These are phyloP conservation scores for Aspergillus cejpii DNA, from an alignment of 2,329 filamentous ascomycete genomes.

Conservation along the genomic window DNA sequence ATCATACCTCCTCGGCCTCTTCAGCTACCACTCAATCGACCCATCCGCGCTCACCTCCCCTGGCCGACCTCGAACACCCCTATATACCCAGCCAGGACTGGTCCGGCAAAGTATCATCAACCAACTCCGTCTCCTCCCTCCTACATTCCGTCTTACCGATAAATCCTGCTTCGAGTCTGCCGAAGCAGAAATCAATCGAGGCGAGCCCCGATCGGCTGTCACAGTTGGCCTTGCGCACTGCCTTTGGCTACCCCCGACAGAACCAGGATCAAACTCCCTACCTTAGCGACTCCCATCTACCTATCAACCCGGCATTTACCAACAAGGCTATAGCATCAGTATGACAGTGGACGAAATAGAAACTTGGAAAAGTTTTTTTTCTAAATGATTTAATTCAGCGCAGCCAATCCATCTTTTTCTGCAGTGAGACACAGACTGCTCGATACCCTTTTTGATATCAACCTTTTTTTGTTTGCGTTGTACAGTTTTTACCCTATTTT, in stretches of 20 bases:
- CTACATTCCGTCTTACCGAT: conserved; percentile 30
- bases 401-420: background rate
- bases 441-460: conserved; percentile 26
- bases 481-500: conserved; percentile 12
- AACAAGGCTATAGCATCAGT: conserved; percentile 9
- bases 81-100: conserved; percentile 12
- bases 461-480: conserved; percentile 21
- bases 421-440: conserved; percentile 3
- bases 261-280: conserved; percentile 11
- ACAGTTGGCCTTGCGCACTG: conserved; percentile 8
- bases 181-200: conserved; percentile 6
- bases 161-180: conserved; percentile 22
- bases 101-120: conserved; percentile 7
- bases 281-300: conserved; percentile 22
- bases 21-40: conserved; percentile 13
- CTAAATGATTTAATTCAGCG: no score
- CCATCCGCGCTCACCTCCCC: conserved; percentile 7
- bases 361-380: background rate
- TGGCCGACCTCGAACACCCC: conserved; percentile 12
- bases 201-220: conserved; percentile 8
- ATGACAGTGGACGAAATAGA: conserved; percentile 8
- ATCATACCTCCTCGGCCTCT: conserved; percentile 12
- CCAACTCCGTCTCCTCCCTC: conserved; percentile 20
- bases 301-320: conserved; percentile 27
- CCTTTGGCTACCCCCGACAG: conserved; percentile 8